Percentiles rank a stretch among this genome's conserved stretches.
Evolutionary conservation across 352 stramenopile species (phyloP).

Genomic region (Phytophthora hibernalis): DNA sequence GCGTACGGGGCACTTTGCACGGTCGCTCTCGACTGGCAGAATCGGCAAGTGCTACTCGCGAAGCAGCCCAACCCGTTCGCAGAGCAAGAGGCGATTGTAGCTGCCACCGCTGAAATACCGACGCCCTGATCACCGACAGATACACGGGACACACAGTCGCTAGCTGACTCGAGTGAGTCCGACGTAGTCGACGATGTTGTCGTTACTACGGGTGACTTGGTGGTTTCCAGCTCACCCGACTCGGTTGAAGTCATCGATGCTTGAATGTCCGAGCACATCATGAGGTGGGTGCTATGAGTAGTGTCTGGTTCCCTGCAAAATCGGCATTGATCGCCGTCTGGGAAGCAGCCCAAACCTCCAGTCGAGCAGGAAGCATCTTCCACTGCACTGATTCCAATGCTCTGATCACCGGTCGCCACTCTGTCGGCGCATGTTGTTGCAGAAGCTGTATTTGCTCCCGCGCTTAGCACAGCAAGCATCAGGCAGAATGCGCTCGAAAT

Average conservation of each 20-base stretch:
- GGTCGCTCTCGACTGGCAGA: constrained; percentile 43
- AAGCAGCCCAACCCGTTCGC: constrained; percentile 40
- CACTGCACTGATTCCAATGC: constrained; percentile 42
- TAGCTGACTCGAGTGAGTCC: constrained; percentile 3
- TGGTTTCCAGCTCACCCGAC: not conserved
- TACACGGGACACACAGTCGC: constrained; percentile 33
- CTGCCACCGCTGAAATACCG: constrained; percentile 34
- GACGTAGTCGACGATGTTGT: not conserved
- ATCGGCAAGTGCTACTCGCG: constrained; percentile 40
- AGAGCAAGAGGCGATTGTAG: constrained; percentile 28
- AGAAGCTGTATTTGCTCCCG: constrained; percentile 2
- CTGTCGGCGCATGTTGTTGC: constrained; percentile 25
- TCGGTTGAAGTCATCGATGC: constrained; percentile 1
- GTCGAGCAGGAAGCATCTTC: constrained; percentile 41
- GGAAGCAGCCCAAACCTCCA: constrained; percentile 38
- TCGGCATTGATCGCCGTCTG: constrained; percentile 28
- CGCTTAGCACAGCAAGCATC: constrained; percentile 18
- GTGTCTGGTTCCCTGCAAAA: constrained; percentile 26
- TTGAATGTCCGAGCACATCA: constrained; percentile 25
- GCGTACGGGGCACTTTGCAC: constrained; percentile 34
- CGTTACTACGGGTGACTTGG: not conserved
- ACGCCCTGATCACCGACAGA: constrained; percentile 38
- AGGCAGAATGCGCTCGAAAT: constrained; percentile 26
- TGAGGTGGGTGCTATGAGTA: constrained; percentile 11
- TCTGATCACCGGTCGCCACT: constrained; percentile 40